Conservation (phyloP, 257 asterid species). For the Ligustrum vulgare region DNA sequence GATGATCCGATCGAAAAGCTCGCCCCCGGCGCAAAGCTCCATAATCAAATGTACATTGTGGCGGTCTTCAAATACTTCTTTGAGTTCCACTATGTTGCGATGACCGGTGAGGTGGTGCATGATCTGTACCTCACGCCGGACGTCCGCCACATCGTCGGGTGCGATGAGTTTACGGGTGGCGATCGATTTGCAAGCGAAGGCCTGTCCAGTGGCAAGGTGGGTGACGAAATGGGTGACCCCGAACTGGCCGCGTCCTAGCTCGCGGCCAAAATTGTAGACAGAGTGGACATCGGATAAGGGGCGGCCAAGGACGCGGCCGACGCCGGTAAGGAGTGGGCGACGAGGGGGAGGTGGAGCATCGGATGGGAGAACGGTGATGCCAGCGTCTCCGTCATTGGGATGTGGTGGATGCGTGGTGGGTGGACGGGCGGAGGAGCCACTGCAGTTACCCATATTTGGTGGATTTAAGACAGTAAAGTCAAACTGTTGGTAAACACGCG, state of each 20-base stretch:
- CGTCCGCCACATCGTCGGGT: constrained; percentile 78
- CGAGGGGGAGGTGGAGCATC: constrained; percentile 66
- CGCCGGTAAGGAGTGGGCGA: constrained; percentile 51
- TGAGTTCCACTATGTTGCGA: constrained; percentile 77
- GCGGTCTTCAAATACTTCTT: constrained; percentile 82
- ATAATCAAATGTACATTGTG: constrained; percentile 71
- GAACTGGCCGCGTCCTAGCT: constrained; percentile 89
- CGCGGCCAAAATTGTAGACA: constrained; percentile 66
- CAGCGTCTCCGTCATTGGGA: constrained; percentile 25
- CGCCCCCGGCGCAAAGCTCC: constrained; percentile 95
- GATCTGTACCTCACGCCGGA: constrained; percentile 89
- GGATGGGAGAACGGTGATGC: constrained; percentile 56
- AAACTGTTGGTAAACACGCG: constrained; percentile 6
- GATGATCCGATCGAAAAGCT: constrained; percentile 80
- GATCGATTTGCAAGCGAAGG: constrained; percentile 84
- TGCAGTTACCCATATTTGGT: constrained; percentile 66
- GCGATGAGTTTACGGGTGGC: constrained; percentile 67
- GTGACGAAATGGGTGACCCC: constrained; percentile 79
- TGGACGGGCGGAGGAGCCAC: constrained; percentile 31
- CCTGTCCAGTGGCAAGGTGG: constrained; percentile 52
- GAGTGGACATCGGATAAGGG: constrained; percentile 73
- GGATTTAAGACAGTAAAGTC: constrained; percentile 37
- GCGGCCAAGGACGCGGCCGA: constrained; percentile 80
- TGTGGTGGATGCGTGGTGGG: constrained; percentile 27
- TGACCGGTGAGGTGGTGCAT: constrained; percentile 95